Conservation (phyloP, 352 stramenopile genomes). For the Pythium coloratum region DNA sequence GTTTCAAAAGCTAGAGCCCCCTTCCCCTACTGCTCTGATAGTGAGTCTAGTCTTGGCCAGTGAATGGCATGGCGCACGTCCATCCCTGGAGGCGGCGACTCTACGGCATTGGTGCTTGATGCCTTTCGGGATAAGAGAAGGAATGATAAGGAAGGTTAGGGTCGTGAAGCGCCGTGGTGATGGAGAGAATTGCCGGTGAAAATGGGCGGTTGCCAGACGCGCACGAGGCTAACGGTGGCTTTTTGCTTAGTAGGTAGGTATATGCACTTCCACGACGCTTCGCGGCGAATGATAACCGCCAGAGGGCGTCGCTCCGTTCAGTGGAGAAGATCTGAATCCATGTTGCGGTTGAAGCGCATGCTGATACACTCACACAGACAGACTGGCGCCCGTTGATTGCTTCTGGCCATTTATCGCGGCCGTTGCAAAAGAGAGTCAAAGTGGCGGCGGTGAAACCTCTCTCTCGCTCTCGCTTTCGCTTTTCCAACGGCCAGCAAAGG, state of each 20-base stretch:
- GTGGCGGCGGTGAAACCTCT: background rate
- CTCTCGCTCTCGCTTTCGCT: too few species aligned
- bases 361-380: background rate
- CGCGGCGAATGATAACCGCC: background rate
- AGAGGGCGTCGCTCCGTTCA: background rate
- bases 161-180: background rate
- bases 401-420: background rate
- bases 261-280: constrained; percentile 15
- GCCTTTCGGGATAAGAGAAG: constrained; percentile 15
- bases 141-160: background rate
- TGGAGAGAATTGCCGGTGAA: background rate
- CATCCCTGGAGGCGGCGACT: constrained; percentile 16
- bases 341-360: background rate
- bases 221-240: too few species aligned
- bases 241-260: background rate
- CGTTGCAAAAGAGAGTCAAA: background rate
- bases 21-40: background rate
- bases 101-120: background rate
- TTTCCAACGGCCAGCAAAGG: background rate
- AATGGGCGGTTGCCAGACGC: background rate
- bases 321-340: background rate
- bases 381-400: background rate
- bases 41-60: too few species aligned
- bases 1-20: constrained; percentile 3
- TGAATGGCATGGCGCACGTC: constrained; percentile 1